Conservation (phyloP, 768 basidiomycete species). For the Leccinum arenicola region DNA sequence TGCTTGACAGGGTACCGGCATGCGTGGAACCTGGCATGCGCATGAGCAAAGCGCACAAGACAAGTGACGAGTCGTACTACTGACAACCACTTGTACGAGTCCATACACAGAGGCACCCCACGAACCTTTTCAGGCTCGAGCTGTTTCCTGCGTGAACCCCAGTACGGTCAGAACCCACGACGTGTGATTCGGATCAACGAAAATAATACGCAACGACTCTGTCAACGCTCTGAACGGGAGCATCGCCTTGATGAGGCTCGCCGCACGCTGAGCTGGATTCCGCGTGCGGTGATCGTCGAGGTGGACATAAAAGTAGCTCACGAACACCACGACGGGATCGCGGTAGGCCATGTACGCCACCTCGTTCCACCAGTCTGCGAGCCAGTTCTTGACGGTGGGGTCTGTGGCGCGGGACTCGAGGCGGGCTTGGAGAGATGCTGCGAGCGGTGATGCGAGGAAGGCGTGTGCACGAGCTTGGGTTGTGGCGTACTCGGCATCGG, state of each 20-base stretch:
- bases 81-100: conserved; percentile 86
- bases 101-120: conserved; percentile 81
- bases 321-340: conserved; percentile 87
- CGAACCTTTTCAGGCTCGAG: conserved; percentile 88
- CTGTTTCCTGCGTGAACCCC: conserved; percentile 45
- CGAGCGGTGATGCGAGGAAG: conserved; percentile 70
- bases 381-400: conserved; percentile 68
- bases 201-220: conserved; percentile 53
- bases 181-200: not conserved
- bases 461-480: conserved; percentile 58
- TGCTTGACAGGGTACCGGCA: conserved; percentile 84
- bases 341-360: conserved; percentile 83
- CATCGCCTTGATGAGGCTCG: conserved; percentile 80
- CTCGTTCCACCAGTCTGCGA: conserved; percentile 99
- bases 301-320: conserved; percentile 96
- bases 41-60: not conserved
- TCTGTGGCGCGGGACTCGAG: conserved; percentile 71
- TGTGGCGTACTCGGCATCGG: conserved; percentile 54
- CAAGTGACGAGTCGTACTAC: not conserved
- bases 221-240: conserved; percentile 81
- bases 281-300: conserved; percentile 55
- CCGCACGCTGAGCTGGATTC: conserved; percentile 69
- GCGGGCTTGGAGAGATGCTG: conserved; percentile 71
- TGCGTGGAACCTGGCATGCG: conserved; percentile 72
- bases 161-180: not conserved